A percentile compares a stretch with the other conserved stretches of the same genome.
phyloP scores from a whole-genome alignment of 148 eudicot genomes.

The Vaccinium macrocarpon region DNA sequence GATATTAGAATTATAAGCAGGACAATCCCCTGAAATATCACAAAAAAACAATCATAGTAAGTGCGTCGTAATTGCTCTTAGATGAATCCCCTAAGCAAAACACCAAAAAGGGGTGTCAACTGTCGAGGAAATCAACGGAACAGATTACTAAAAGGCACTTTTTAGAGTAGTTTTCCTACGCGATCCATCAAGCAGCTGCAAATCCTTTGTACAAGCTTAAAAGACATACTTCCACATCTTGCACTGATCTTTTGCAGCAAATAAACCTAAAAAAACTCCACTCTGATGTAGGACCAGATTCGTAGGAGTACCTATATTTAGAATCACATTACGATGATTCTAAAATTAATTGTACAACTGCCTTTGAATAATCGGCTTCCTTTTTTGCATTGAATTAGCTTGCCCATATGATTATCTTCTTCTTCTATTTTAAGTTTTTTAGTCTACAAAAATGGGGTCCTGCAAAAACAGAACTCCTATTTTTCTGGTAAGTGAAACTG shows the following conservation, averaged over 20 bases:
- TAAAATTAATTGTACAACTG: background rate
- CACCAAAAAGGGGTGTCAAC: slow-evolving; percentile 1
- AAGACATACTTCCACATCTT: background rate
- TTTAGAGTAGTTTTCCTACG: background rate
- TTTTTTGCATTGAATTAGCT: background rate
- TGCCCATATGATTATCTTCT: background rate
- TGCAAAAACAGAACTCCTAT: background rate
- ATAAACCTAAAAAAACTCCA: background rate
- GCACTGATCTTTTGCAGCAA: background rate
- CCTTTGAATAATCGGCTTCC: background rate
- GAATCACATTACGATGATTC: background rate
- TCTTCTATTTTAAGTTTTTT: background rate
- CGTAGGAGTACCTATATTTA: background rate
- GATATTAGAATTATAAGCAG: slow-evolving; percentile 84
- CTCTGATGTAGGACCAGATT: background rate
- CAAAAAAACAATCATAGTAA: slow-evolving; percentile 12
- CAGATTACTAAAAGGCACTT: background rate
- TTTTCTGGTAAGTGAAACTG: background rate
- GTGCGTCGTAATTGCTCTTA: background rate
- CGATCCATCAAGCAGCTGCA: background rate
- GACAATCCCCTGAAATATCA: slow-evolving; percentile 62
- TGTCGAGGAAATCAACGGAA: slow-evolving; percentile 3
- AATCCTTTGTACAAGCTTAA: background rate
- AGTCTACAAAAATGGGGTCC: background rate
- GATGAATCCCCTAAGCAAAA: background rate